These are phyloP conservation scores for Blakeslea trispora DNA, from an alignment of 371 early-diverging fungal genomes.

Conservation along the genomic window DNA sequence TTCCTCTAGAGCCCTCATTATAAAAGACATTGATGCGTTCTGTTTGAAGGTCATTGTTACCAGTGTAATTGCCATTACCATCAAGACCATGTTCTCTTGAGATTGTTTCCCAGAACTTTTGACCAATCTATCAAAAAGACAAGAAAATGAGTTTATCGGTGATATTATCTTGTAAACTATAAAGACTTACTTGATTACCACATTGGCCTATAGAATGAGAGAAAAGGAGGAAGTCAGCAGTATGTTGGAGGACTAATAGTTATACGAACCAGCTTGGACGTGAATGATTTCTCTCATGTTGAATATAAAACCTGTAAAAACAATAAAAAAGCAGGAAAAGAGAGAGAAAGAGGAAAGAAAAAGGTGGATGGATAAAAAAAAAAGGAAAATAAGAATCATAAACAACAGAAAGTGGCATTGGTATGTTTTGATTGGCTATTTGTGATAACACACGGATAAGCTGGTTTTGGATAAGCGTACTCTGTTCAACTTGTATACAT, in stretches of 20 bases:
- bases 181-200: constrained; percentile 72
- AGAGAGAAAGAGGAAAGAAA: constrained; percentile 1
- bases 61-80: constrained; percentile 71
- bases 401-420: neutral
- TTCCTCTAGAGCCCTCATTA: constrained; percentile 85
- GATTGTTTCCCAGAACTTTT: constrained; percentile 94
- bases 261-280: constrained; percentile 88
- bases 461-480: no score
- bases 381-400: neutral
- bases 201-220: constrained; percentile 63
- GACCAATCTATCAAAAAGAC: constrained; percentile 58
- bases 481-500: no score
- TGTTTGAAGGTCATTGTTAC: constrained; percentile 87
- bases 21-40: constrained; percentile 96
- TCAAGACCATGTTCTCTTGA: constrained; percentile 90
- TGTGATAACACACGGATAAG: no score
- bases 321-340: neutral
- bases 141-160: neutral
- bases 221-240: neutral
- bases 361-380: neutral
- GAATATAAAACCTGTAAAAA: neutral
- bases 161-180: no score
- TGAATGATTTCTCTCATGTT: constrained; percentile 99
- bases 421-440: neutral
- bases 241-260: neutral